phyloP scores from a whole-genome alignment of 2,329 filamentous ascomycete genomes.

The Ophiostoma sp. region DNA sequence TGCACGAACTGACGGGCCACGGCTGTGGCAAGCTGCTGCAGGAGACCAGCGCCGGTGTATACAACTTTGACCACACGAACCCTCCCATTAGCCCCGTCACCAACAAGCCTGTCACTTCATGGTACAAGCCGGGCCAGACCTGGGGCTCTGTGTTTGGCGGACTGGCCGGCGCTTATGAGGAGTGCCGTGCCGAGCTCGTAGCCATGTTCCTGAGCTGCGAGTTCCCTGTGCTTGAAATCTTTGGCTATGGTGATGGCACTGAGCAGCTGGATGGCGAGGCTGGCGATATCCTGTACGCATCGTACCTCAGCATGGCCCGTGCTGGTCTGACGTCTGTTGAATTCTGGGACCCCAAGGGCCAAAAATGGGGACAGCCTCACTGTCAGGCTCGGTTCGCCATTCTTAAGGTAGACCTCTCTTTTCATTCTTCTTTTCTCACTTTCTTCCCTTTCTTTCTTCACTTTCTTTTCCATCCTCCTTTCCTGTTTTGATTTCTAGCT shows the following conservation, averaged over 20 bases:
- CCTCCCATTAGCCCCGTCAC: conserved; percentile 77
- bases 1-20: conserved; percentile 82
- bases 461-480: not conserved
- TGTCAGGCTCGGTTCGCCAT: conserved; percentile 91
- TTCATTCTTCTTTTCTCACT: too few species aligned
- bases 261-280: conserved; percentile 68
- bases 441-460: too few species aligned
- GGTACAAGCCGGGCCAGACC: conserved; percentile 92
- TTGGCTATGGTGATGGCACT: conserved; percentile 78
- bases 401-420: conserved; percentile 42
- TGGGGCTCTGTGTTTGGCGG: conserved; percentile 91
- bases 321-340: conserved; percentile 85
- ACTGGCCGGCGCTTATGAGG: conserved; percentile 83
- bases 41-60: conserved; percentile 74
- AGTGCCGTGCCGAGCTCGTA: conserved; percentile 89
- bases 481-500: too few species aligned
- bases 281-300: conserved; percentile 79
- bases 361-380: conserved; percentile 90
- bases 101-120: conserved; percentile 70
- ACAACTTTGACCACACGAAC: conserved; percentile 80
- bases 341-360: conserved; percentile 86
- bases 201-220: conserved; percentile 89
- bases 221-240: conserved; percentile 81
- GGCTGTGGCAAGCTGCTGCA: conserved; percentile 91
- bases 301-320: conserved; percentile 89